These are phyloP conservation scores for Nasturtium officinale DNA, from an alignment of 345 rosid species.

Conservation along the genomic window DNA sequence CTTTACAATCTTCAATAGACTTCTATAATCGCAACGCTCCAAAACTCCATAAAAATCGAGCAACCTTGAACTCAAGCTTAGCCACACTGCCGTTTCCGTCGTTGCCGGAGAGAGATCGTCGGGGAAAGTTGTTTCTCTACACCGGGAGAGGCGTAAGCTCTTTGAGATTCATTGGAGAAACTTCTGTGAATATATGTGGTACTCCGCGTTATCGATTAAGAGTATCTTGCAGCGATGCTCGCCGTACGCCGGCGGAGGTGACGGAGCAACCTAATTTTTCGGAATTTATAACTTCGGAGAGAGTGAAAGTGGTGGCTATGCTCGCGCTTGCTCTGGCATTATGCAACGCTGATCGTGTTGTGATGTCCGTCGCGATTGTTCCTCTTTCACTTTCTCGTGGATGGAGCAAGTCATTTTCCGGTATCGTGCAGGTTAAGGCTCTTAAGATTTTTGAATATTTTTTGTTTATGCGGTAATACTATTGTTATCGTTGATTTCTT, in stretches of 20 bases:
- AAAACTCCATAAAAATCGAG: constrained; percentile 27
- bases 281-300: constrained; percentile 93
- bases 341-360: constrained; percentile 92
- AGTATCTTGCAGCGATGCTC: constrained; percentile 55
- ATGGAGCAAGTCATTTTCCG: constrained; percentile 96
- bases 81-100: constrained; percentile 24
- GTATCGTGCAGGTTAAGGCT: constrained; percentile 81
- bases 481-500: constrained; percentile 10
- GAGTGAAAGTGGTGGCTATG: constrained; percentile 91
- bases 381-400: constrained; percentile 83
- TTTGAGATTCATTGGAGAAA: not conserved
- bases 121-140: constrained; percentile 20
- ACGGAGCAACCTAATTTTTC: constrained; percentile 51
- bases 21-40: not conserved
- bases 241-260: constrained; percentile 38
- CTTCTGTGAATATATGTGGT: constrained; percentile 23
- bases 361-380: constrained; percentile 93
- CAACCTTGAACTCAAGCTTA: constrained; percentile 10
- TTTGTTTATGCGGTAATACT: not conserved
- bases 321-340: constrained; percentile 82
- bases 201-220: constrained; percentile 44
- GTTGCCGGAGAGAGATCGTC: constrained; percentile 20
- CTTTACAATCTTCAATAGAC: constrained; percentile 25
- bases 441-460: not conserved
- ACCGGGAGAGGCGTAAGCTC: not conserved